Evolutionary conservation across 345 rosid species (phyloP).

Genomic region (Eucalyptus brandiana): DNA sequence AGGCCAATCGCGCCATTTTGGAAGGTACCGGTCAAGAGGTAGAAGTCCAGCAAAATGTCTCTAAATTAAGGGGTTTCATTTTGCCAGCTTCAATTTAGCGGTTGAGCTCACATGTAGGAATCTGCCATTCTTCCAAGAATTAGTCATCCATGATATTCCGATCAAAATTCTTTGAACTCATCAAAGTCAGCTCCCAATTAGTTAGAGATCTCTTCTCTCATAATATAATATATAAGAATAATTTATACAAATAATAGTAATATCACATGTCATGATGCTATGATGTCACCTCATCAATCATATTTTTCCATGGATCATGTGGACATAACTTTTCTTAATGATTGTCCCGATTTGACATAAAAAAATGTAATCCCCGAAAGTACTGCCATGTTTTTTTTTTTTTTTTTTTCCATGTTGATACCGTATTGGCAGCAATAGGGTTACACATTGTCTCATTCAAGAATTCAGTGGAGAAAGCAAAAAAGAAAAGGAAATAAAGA

Average conservation of each 20-base stretch:
- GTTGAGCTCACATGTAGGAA: background rate
- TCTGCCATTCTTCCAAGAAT: background rate
- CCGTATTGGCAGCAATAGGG: background rate
- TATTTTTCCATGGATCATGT: background rate
- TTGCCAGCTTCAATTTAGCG: background rate
- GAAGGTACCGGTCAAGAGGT: too few species aligned
- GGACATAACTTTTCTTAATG: background rate
- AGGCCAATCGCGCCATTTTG: too few species aligned
- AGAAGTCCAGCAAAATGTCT: background rate
- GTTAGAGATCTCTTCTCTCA: too few species aligned
- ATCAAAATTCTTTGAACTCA: background rate
- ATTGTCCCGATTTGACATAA: background rate
- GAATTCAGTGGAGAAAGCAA: background rate
- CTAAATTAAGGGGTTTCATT: background rate
- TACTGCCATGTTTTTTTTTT: background rate
- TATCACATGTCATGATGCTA: background rate
- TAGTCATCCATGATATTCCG: background rate
- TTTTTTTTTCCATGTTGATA: too few species aligned
- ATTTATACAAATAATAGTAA: background rate
- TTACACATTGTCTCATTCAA: background rate
- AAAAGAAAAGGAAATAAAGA: background rate
- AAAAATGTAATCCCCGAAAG: background rate
- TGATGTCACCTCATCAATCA: background rate
- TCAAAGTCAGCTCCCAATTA: background rate
- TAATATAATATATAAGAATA: too few species aligned